Evolutionary conservation across 176 grass and related monocot genomes (phyloP), one percentile per base, ranked within the genome.

Genomic region (Carex cristatella): DNA sequence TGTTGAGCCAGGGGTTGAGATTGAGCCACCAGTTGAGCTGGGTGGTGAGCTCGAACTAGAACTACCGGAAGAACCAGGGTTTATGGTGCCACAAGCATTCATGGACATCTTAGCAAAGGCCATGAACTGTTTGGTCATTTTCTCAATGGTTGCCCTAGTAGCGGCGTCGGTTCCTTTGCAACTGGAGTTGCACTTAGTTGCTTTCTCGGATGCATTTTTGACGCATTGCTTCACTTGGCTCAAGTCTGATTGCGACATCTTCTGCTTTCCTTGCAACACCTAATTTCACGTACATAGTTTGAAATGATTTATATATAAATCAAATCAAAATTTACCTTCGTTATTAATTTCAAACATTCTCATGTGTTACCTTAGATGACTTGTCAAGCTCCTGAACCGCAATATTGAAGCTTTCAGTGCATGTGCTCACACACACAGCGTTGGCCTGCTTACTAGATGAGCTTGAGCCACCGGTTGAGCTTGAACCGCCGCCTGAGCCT

Each of bases 351-450:
- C 27, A 46, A 77, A 77, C 4, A 77, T 28, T 32, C 27, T 53
- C 12, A 12, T 32, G 9, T 77, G 11, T 33, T 58, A 79, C 74
- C 74, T 79, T 56, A 57, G 74, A 79, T 79, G 74, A 79, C 74
- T 79, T 79, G 13, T 79, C 74, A 56, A 79, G 74, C 74, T 79
- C 51, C 14, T 79, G 13, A 18, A 79, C 74, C 1, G 74, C 74
- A 57, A 58, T 7, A 0, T 13, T 79, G 53, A 58, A 58, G 54
- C 51, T 79, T 27, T 28, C 5, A 3, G 13, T 79, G 74, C 74
- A 79, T 79, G 74, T 79, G 53, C 5, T 58, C 14, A 58, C 54
- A 16, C 73, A 79, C 53, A 13, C 2, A 10, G 8, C 0, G 15
- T 56, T 35, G 30, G 13, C 74, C 58, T 79, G 53, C 71, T 75